Base-by-base conservation (phyloP, 139 green algal genomes). In the Coelastrella sp. region DNA sequence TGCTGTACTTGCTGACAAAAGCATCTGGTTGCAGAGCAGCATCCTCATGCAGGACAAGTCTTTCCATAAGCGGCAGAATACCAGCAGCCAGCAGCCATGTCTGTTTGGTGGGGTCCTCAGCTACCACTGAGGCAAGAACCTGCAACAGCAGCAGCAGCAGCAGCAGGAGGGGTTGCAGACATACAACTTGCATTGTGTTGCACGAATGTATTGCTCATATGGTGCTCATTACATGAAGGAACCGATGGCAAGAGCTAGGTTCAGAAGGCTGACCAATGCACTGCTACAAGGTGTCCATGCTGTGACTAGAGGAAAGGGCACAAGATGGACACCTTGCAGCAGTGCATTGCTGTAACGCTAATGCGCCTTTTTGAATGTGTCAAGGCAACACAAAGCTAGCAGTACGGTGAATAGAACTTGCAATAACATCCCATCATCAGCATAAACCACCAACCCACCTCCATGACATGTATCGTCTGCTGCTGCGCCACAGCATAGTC, bases 21-120 rank as follows among this genome's bases (percentile, higher is more conserved):
- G 27, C 45, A 15, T 64, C 63, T 9, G 43, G 60, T 1, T 76
- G 62, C 6, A 64, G 40, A 7, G 15, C 38, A 23, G 77, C 40
- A 62, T 85, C 79, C n/a, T 21, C 17, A 50, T 76, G 45, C 4
- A 85, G 79, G 7, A 62, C 43, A 0, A 96, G 87, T 6, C 91
- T 88, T 37, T 91, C 87, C 73, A 96, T 87, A 66, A 96, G 79
- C 2, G 84, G 89, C 79, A 96, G 88, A 19, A 95, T 79, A 41
- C 93, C 93, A 1, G 90, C 89, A 2, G 41, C 34, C 41, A 91
- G 57, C 73, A 96, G 88, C 93, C 93, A 96, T 8, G 35, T 50
- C 67, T 94, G 93, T 81, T 92, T 93, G 19, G 37, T 30, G 19
- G 72, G 75, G 41, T 95, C 90, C 35, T 87, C 85, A 0, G 87